phyloP scores from a whole-genome alignment of 495 filamentous ascomycete genomes.

The Aspergillus avenaceus region DNA sequence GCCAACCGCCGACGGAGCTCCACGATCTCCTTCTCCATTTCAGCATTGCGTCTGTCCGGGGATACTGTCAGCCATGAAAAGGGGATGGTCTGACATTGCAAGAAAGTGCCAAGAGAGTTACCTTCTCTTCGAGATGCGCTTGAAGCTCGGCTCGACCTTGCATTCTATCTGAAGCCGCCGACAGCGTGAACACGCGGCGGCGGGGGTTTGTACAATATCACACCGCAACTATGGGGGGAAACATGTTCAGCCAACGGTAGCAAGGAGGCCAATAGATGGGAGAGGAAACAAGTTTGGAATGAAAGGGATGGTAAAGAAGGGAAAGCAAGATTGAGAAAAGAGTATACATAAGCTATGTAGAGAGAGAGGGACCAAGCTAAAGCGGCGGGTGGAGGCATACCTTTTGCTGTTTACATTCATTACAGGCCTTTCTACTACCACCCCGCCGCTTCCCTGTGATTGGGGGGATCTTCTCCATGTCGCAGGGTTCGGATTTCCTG shows the following conservation, averaged over 20 bases:
- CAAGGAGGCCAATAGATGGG: not conserved
- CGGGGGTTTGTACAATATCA: conserved; percentile 45
- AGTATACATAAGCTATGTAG: not conserved
- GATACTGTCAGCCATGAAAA: conserved; percentile 7
- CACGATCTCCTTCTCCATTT: conserved; percentile 48
- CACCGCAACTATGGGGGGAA: conserved; percentile 34
- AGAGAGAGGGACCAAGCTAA: conserved; percentile 3
- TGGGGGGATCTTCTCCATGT: conserved; percentile 42
- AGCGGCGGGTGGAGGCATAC: conserved; percentile 20
- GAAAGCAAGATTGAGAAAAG: conserved; percentile 3
- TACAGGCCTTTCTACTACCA: conserved; percentile 46
- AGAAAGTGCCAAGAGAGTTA: conserved; percentile 7
- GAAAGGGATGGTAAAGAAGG: not conserved
- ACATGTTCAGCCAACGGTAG: conserved; percentile 8
- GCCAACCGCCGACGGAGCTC: conserved; percentile 44
- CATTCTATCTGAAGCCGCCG: conserved; percentile 43
- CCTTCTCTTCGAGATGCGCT: conserved; percentile 47
- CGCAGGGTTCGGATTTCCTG: conserved; percentile 32
- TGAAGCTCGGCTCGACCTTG: conserved; percentile 46
- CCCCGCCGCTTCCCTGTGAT: conserved; percentile 45
- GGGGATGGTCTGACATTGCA: not conserved
- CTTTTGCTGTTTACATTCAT: conserved; percentile 50
- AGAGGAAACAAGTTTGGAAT: too few species aligned
- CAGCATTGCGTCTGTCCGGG: conserved; percentile 41
- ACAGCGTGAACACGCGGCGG: conserved; percentile 46